Conservation (phyloP, 345 rosid genomes). For the Lepidium africanum region DNA sequence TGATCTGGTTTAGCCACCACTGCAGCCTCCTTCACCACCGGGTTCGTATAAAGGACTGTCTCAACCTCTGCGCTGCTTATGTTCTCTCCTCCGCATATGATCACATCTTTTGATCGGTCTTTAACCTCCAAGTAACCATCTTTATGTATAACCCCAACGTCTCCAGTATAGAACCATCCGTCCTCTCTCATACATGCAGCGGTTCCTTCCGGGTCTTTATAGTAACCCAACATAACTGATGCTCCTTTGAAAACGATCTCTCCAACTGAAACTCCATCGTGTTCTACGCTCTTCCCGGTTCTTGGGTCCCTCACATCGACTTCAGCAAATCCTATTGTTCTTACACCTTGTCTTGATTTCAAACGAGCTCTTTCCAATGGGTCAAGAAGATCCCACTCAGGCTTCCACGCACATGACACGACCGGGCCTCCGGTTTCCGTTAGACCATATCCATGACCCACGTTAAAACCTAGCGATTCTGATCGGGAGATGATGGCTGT, state of each 20-base stretch:
- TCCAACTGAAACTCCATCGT: slow-evolving; percentile 42
- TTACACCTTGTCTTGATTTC: slow-evolving; percentile 55
- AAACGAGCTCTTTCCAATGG: slow-evolving; percentile 33
- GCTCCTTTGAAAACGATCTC: slow-evolving; percentile 49
- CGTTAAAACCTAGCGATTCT: slow-evolving; percentile 42
- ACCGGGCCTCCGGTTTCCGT: slow-evolving; percentile 50
- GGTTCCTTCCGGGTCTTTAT: slow-evolving; percentile 44
- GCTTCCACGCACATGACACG: slow-evolving; percentile 48
- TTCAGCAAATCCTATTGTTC: slow-evolving; percentile 28
- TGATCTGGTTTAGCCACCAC: slow-evolving; percentile 53
- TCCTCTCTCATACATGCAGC: slow-evolving; percentile 32
- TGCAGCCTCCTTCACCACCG: slow-evolving; percentile 53
- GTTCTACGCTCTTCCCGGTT: slow-evolving; percentile 37
- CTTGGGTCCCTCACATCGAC: slow-evolving; percentile 36
- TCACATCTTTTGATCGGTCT: slow-evolving; percentile 54
- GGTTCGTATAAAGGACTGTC: slow-evolving; percentile 48
- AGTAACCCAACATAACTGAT: slow-evolving; percentile 51
- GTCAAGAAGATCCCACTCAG: slow-evolving; percentile 39
- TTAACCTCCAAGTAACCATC: slow-evolving; percentile 58
- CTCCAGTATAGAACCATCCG: slow-evolving; percentile 65
- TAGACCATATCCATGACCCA: slow-evolving; percentile 50
- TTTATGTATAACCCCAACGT: slow-evolving; percentile 45
- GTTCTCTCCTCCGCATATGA: slow-evolving; percentile 63
- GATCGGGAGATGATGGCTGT: slow-evolving; percentile 33
- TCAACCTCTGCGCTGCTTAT: slow-evolving; percentile 50